Evolutionary conservation across 805 yeast genomes (phyloP).

Genomic region (Candida dendrica): DNA sequence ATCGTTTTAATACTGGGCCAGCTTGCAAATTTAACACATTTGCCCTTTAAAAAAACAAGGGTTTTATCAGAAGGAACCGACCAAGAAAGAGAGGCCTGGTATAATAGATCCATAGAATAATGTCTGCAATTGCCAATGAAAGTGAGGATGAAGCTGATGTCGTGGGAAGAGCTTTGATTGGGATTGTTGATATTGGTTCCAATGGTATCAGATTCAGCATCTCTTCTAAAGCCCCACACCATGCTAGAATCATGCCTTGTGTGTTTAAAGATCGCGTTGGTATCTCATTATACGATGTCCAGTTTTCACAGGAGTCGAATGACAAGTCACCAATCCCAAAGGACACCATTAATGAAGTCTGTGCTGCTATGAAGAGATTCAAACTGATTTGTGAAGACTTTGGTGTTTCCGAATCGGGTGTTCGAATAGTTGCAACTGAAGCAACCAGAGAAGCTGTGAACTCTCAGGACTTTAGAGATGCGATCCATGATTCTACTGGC

Average conservation of each 20-base stretch:
- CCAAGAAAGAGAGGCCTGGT: background rate
- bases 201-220: conserved; percentile 70
- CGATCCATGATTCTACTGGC: conserved; percentile 50
- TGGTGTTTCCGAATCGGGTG: conserved; percentile 56
- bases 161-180: conserved; percentile 51
- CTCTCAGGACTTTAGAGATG: conserved; percentile 48
- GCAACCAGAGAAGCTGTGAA: conserved; percentile 68
- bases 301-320: conserved; percentile 30
- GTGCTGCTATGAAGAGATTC: conserved; percentile 60
- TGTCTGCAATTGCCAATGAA: conserved; percentile 14
- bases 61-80: background rate
- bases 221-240: conserved; percentile 59
- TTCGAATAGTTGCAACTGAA: conserved; percentile 66
- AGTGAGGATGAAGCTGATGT: conserved; percentile 44
- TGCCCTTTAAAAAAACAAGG: too few species aligned
- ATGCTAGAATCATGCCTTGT: conserved; percentile 72
- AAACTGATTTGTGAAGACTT: conserved; percentile 65
- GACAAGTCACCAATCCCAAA: conserved; percentile 48
- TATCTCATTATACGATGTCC: conserved; percentile 60
- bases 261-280: conserved; percentile 70
- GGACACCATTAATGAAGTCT: conserved; percentile 51
- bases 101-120: background rate
- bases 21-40: too few species aligned
- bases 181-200: conserved; percentile 72
- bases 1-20: too few species aligned